Base-by-base conservation (phyloP, 2,329 filamentous ascomycete species). In the Taxawa tesnikishii region DNA sequence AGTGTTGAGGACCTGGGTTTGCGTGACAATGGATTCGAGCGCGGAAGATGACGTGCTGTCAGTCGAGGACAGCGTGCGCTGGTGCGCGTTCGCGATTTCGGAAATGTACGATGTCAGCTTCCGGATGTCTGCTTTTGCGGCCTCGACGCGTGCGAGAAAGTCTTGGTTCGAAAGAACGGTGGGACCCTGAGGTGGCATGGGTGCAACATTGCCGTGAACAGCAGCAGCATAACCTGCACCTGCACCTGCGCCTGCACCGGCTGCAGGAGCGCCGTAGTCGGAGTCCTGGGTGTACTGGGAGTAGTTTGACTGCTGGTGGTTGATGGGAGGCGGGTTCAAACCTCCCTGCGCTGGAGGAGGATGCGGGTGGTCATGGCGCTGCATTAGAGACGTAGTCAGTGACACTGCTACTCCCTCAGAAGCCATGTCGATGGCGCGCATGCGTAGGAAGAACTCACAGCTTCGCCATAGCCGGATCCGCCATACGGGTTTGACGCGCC, bases 1-100 rank as follows among this genome's bases (percentile, higher is more conserved):
- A n/a, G 71, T 75, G 59, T 82, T 84, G 48, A 77, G 70, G 42
- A 75, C 61, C 53, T 83, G 77, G 4, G 80, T 84, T 45, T 82
- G 66, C 28, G 75, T 64, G 35, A 83, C 70, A 32, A 79, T 65
- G 45, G 69, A 64, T 55, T 87, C 76, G 15, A 83, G 67, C 55
- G 75, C 70, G 29, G 53, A 51, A 1, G 65, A 65, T 8, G 60
- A 50, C 18, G 37, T 36, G 43, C 50, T 54, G 53, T 83, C 79
- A 36, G 75, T 67, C 38, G 75, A 76, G 42, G 70, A 67, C 16
- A 87, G 68, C 15, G 77, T 68, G 49, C 76, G 76, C 62, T 83
- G 77, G 57, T 87, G 80, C 33, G 82, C 64, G 35, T 68, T 68
- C 27, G 70, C 71, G 43, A 87, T 81, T 46, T 73, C 61, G 45